Evolutionary conservation across 83 land plant species (phyloP), one percentile per base, ranked within the genome.

Genomic region (Diphasiastrum complanatum): DNA sequence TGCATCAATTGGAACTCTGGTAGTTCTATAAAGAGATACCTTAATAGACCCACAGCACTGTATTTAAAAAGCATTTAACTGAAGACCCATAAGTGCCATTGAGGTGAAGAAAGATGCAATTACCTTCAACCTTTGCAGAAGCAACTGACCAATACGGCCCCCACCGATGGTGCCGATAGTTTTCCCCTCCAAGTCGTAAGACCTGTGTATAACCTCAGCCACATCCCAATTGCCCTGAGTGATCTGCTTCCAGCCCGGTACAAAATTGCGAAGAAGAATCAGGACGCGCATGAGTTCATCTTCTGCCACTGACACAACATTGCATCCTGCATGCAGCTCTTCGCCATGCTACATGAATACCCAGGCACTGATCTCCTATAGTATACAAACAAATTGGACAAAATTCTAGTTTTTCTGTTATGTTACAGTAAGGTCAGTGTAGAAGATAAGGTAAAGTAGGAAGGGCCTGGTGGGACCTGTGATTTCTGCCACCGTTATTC

Each of bases 211-310:
- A 55, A 84, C 63, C 18, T 68, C 93, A 2, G 93, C 97, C 45
- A 91, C 97, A 76, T 91, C 80, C 97, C 97, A 91, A 0, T 80
- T 87, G 20, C 97, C 97, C 23, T 28, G 70, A 27, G 75, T 48
- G 53, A 79, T 81, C 64, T 91, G 97, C 51, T 82, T 81, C 73
- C 91, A 71, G 0, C 85, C 95, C 65, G 90, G 87, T 10, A 81
- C 11, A 45, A 85, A 91, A 45, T 91, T 91, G 51, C 97, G 76
- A 19, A 81, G 63, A 62, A 87, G 83, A 45, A 87, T 81, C 52
- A 91, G 85, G 36, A 91, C 77, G 40, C 97, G 84, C 87, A 91
- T 83, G 23, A 91, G 87, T 78, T 91, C 89, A 72, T 91, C 97
- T 61, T 91, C 97, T 25, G 97, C 97, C 36, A 91, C 97, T 0